Evolutionary conservation across 331 rosid genomes (phyloP).

Genomic region (Phaseolus coccineus): DNA sequence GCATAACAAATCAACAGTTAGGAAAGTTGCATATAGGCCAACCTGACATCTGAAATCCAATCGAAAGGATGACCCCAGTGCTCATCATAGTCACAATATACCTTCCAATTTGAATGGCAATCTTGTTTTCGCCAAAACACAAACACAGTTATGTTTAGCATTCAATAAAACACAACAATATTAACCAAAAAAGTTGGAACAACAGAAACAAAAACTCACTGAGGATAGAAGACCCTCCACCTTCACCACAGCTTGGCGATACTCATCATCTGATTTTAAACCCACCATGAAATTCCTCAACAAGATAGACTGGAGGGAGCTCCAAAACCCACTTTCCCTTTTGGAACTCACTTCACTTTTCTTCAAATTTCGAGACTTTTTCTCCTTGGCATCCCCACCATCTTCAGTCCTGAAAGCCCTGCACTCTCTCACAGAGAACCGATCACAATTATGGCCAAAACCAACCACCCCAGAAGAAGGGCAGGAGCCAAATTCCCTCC

Average conservation of each 20-base stretch:
- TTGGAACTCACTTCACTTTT: conserved; percentile 43
- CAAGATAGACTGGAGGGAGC: conserved; percentile 55
- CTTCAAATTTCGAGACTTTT: conserved; percentile 52
- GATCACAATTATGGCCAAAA: conserved; percentile 49
- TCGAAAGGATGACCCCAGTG: conserved; percentile 85
- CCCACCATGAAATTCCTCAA: conserved; percentile 58
- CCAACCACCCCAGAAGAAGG: conserved; percentile 44
- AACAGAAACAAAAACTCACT: conserved; percentile 53
- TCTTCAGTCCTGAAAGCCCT: conserved; percentile 70
- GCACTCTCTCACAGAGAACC: conserved; percentile 62
- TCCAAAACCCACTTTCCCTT: conserved; percentile 75
- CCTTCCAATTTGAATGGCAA: conserved; percentile 89
- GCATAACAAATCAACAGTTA: not conserved
- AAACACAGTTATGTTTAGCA: conserved; percentile 39
- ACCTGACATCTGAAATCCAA: conserved; percentile 97
- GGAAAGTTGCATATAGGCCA: conserved; percentile 43
- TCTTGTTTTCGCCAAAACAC: conserved; percentile 53
- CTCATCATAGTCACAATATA: conserved; percentile 98
- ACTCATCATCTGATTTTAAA: conserved; percentile 64
- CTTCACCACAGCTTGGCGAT: conserved; percentile 64
- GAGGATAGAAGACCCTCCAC: conserved; percentile 71
- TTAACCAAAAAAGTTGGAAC: not conserved
- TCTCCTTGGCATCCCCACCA: conserved; percentile 59
- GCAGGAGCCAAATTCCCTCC: conserved; percentile 51
- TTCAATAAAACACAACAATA: conserved; percentile 25